phyloP scores from a whole-genome alignment of 2,329 filamentous ascomycete genomes.

The Xylariaceae sp. region DNA sequence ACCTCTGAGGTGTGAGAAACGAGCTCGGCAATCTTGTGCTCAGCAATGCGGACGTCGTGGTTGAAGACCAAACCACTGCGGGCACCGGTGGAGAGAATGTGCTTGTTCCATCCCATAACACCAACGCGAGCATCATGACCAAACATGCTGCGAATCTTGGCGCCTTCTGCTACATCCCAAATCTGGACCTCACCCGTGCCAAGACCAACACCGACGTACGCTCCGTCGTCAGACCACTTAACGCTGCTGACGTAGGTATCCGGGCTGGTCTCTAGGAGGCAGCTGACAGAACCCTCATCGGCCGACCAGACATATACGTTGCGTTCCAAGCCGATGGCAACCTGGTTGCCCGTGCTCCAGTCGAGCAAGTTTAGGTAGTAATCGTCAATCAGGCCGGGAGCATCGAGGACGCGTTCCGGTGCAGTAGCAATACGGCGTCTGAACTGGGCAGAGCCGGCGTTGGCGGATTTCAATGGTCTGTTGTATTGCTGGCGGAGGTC shows the following conservation, averaged over 20 bases:
- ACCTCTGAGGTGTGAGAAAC: constrained; percentile 97
- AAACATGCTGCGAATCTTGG: constrained; percentile 97
- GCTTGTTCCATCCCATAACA: constrained; percentile 99
- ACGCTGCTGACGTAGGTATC: constrained; percentile 98
- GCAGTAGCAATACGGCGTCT: constrained; percentile 89
- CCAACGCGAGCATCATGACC: constrained; percentile 94
- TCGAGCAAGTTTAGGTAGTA: constrained; percentile 99
- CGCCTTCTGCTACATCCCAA: constrained; percentile 93
- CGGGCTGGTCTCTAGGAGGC: constrained; percentile 76
- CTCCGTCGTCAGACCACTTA: constrained; percentile 96
- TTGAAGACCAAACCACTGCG: constrained; percentile 95
- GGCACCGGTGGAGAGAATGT: constrained; percentile 89
- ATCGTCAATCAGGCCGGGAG: constrained; percentile 91
- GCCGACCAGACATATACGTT: constrained; percentile 99
- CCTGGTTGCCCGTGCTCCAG: constrained; percentile 97
- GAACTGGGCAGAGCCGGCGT: constrained; percentile 72
- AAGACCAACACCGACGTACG: constrained; percentile 91
- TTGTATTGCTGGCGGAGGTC: constrained; percentile 98
- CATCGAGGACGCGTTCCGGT: constrained; percentile 92
- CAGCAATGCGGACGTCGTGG: constrained; percentile 94
- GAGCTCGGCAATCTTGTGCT: constrained; percentile 97
- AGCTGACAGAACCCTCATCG: constrained; percentile 82
- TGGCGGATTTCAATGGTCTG: constrained; percentile 78
- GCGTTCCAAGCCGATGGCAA: constrained; percentile 93
- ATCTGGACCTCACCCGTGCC: constrained; percentile 97